Conservation (phyloP, 140 eudicot genomes). For the Stevia rebaudiana region DNA sequence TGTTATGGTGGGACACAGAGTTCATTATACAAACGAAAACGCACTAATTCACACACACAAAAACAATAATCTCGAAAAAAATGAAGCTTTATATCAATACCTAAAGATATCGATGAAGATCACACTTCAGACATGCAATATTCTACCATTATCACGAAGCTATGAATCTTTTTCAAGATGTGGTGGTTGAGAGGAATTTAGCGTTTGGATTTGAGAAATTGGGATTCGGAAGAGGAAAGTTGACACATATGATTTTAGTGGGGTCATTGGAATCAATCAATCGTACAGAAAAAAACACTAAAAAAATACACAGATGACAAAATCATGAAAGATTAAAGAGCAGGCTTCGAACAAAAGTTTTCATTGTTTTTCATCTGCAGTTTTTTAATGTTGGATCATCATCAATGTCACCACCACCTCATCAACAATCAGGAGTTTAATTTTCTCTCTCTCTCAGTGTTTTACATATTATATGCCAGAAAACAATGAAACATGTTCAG, state of each 20-base stretch:
- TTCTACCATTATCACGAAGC: neutral
- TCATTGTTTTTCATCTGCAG: neutral
- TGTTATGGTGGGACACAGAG: neutral
- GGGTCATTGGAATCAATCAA: constrained; percentile 30
- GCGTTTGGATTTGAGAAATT: constrained; percentile 2
- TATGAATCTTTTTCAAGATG: constrained; percentile 9
- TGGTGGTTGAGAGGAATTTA: constrained; percentile 18
- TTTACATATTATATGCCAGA: neutral
- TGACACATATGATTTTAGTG: constrained; percentile 22
- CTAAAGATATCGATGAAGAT: constrained; percentile 15
- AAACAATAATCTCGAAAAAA: constrained; percentile 9
- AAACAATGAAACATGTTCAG: neutral
- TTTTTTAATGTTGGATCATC: constrained; percentile 15
- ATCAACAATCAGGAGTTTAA: neutral
- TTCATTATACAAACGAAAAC: neutral
- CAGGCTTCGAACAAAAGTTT: constrained; percentile 29
- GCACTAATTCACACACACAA: neutral
- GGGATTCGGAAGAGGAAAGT: constrained; percentile 22
- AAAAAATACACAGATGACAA: constrained; percentile 25
- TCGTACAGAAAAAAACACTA: neutral
- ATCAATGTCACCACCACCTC: constrained; percentile 22
- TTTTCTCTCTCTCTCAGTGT: neutral
- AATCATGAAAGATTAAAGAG: constrained; percentile 21
- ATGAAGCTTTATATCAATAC: neutral
- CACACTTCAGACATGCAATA: neutral